Base-by-base conservation (phyloP, 1,139 yeast species). In the Suhomyces anneliseae region DNA sequence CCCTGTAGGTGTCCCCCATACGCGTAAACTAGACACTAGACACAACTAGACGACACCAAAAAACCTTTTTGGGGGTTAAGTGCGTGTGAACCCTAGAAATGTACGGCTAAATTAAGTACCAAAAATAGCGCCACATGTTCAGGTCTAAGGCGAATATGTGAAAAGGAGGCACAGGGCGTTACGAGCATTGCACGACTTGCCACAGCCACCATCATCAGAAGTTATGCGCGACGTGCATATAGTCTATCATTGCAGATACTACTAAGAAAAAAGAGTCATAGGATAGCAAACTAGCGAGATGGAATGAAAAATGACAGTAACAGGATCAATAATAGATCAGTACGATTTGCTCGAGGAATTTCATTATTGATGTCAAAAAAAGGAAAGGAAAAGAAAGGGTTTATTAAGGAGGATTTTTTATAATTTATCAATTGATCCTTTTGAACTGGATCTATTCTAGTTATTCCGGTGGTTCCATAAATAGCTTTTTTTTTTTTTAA, bases 121-220 rank as follows among this genome's bases (percentile, higher is more conserved):
- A 40, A 35, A 40, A 40, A 40, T 40, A 40, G 38, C 34, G 6
- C 12, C 24, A 14, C 14, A 19, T n/a, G 36, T 34, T 10, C 9
- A 26, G 6, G 27, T 33, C 35, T 27, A 31, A 32, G 40, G 34
- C 15, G 40, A 7, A 29, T 29, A 27, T 15, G 14, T 9, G 31
- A 31, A 39, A 42, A 46, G 43, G 49, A 43, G 46, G 49, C 46
- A 40, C 45, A 15, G 40, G 6, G 10, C 36, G 37, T 37, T 40
- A 32, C 27, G 46, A 40, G 44, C 49, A 26, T 34, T 12, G 37
- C 38, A 15, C 31, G 39, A 14, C 37, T 10, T 31, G 31, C n/a
- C 49, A 46, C 49, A 46, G 49, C 49, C 49, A 35, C 49, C 40
- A 46, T 43, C 46, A 46, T 37, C 42, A 29, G 42, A 38, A 33